Base-by-base conservation (phyloP, 1,284 basidiomycete species). In the Earliella scabrosa region DNA sequence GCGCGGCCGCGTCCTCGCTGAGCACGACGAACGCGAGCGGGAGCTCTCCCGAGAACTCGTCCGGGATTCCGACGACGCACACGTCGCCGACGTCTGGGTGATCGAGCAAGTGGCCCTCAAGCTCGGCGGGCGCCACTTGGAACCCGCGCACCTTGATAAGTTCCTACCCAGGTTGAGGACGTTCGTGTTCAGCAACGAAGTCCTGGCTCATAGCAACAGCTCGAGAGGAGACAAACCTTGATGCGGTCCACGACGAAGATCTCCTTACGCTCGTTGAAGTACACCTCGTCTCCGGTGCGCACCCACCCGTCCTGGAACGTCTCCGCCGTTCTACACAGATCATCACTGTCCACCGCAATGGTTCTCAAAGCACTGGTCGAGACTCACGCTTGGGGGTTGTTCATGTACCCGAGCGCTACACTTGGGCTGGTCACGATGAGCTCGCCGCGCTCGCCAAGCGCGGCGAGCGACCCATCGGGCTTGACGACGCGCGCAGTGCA, bases 21-120 rank as follows among this genome's bases (percentile, higher is more conserved):
- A 58, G 63, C 24, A 55, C 60, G 50, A 65, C 54, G 53, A 65
- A 67, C 49, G 65, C 65, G 34, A 67, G 54, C 14, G 92, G 90
- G 2, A 88, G 63, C 66, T 93, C 91, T 27, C 91, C 90, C 43
- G 81, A 86, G 63, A 84, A 88, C 32, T 92, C 89, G 65, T 93
- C 88, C 0, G 79, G 80, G 9, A 92, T 70, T 1, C 88, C 83
- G 14, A 93, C 85, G 10, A 94, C 88, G 62, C 88, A 90, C 18
- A 64, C 63, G 51, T 67, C 63, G 59, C 87, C 89, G 36, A 67
- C 63, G 36, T 61, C 63, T 16, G 77, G 75, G 4, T 92, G 83
- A 62, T 86, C 87, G 79, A 93, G 75, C 47, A 93, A 73, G 69
- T 88, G 88, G 0, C 88, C 68, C 56, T 72, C 67, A 23, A 73